Percentiles rank a stretch among this genome's conserved stretches.
Conservation (phyloP, 345 rosid genomes). For the Ceriops decandra region DNA sequence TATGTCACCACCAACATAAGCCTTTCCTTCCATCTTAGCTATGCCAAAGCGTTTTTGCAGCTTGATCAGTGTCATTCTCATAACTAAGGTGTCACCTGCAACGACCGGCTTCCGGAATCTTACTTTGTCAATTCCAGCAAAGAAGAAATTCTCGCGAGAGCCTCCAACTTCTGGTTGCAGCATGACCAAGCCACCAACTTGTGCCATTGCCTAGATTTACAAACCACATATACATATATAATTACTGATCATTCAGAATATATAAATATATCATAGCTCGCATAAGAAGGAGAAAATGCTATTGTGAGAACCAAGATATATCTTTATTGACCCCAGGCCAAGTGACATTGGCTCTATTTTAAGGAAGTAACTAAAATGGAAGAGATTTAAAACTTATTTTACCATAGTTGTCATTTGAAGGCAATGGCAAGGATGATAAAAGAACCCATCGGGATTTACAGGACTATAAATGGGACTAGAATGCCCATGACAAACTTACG, state of each 20-base stretch:
- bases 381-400: no score
- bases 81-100: slow-evolving; percentile 93
- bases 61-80: slow-evolving; percentile 90
- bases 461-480: slow-evolving; percentile 83
- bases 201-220: slow-evolving; percentile 81
- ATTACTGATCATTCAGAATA: neutral
- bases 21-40: slow-evolving; percentile 97
- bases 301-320: neutral
- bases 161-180: slow-evolving; percentile 91
- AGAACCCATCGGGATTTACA: slow-evolving; percentile 76
- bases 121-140: slow-evolving; percentile 90
- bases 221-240: slow-evolving; percentile 10
- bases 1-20: slow-evolving; percentile 77
- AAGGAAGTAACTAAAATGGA: neutral
- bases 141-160: slow-evolving; percentile 72
- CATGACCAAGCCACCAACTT: slow-evolving; percentile 91
- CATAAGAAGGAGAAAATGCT: neutral
- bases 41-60: slow-evolving; percentile 85
- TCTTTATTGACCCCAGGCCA: neutral
- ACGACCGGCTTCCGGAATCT: slow-evolving; percentile 95
- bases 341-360: neutral
- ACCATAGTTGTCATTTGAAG: no score
- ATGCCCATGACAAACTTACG: slow-evolving; percentile 80
- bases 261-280: neutral
- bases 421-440: slow-evolving; percentile 41